These are phyloP conservation scores for Paramyrothecium sp. DNA, from an alignment of 2,329 filamentous ascomycete genomes.

Conservation along the genomic window DNA sequence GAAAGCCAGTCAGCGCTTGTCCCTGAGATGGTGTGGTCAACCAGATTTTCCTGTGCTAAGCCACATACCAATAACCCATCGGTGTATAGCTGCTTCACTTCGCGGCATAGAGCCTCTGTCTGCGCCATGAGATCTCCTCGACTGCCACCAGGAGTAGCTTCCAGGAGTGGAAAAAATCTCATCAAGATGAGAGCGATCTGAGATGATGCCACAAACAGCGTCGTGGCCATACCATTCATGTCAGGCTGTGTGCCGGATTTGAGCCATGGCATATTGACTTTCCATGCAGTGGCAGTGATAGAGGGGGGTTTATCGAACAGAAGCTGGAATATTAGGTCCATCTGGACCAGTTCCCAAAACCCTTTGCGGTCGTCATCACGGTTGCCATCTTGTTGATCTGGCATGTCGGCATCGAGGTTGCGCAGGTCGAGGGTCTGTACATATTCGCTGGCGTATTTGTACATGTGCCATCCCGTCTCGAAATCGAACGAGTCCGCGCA, in stretches of 20 bases:
- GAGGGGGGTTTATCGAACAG: constrained; percentile 25
- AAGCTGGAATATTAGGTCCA: constrained; percentile 28
- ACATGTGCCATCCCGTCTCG: constrained; percentile 27
- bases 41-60: rapidly evolving
- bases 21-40: not conserved
- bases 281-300: constrained; percentile 24
- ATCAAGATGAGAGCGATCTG: constrained; percentile 25
- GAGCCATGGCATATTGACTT: constrained; percentile 29
- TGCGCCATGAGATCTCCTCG: constrained; percentile 19
- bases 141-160: constrained; percentile 15
- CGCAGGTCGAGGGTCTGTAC: constrained; percentile 27
- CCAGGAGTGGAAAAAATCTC: constrained; percentile 25
- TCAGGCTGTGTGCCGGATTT: constrained; percentile 13
- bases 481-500: constrained; percentile 27
- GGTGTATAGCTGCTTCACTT: constrained; percentile 21
- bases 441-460: constrained; percentile 25
- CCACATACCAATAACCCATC: constrained; percentile 25
- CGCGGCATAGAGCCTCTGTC: constrained; percentile 23
- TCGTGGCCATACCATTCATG: constrained; percentile 19
- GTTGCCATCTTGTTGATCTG: constrained; percentile 4
- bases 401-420: constrained; percentile 23
- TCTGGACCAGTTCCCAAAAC: constrained; percentile 30
- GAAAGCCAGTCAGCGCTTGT: not conserved
- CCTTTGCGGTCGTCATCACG: constrained; percentile 22
- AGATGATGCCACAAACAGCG: constrained; percentile 23